Percentiles rank a stretch among this genome's conserved stretches.
Evolutionary conservation across 2,329 filamentous ascomycete genomes (phyloP).

Genomic region (Colletotrichum coccodes): DNA sequence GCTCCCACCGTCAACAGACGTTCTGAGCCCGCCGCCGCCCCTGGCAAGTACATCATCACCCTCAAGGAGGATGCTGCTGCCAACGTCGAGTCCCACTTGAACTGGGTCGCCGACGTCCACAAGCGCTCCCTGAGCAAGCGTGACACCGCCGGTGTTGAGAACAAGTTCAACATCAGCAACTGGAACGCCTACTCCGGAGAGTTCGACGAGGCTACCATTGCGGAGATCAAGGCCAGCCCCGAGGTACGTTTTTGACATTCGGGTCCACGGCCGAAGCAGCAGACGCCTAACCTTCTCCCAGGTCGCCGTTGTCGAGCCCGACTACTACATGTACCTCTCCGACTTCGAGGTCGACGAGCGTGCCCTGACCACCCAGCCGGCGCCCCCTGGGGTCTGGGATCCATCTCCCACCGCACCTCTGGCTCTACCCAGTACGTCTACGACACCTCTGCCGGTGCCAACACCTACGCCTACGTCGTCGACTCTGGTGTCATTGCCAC

Average conservation of each 20-base stretch:
- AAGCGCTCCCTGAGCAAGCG: constrained; percentile 44
- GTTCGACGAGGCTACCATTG: constrained; percentile 52
- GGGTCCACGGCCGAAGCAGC: constrained; percentile 31
- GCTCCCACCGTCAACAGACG: constrained; percentile 37
- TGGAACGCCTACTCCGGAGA: constrained; percentile 55
- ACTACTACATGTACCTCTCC: constrained; percentile 40
- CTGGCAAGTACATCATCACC: constrained; percentile 58
- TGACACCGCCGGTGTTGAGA: constrained; percentile 31
- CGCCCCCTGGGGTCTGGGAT: constrained; percentile 55
- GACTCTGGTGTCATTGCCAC: constrained; percentile 62
- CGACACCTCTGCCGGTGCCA: constrained; percentile 51
- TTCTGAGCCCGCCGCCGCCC: constrained; percentile 44
- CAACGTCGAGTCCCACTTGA: constrained; percentile 41
- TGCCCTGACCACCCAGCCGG: constrained; percentile 44
- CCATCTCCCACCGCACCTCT: constrained; percentile 52
- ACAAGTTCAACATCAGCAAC: constrained; percentile 39
- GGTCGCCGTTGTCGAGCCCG: constrained; percentile 46
- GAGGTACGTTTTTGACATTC: constrained; percentile 42
- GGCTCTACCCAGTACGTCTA: constrained; percentile 51
- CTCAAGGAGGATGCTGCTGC: constrained; percentile 49
- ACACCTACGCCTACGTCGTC: constrained; percentile 61
- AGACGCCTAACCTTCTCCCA: constrained; percentile 18
- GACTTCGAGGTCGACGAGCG: constrained; percentile 35
- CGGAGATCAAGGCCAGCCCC: constrained; percentile 49
- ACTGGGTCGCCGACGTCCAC: constrained; percentile 43